Conservation (phyloP, 768 basidiomycete genomes). For the Epithele typhae region DNA sequence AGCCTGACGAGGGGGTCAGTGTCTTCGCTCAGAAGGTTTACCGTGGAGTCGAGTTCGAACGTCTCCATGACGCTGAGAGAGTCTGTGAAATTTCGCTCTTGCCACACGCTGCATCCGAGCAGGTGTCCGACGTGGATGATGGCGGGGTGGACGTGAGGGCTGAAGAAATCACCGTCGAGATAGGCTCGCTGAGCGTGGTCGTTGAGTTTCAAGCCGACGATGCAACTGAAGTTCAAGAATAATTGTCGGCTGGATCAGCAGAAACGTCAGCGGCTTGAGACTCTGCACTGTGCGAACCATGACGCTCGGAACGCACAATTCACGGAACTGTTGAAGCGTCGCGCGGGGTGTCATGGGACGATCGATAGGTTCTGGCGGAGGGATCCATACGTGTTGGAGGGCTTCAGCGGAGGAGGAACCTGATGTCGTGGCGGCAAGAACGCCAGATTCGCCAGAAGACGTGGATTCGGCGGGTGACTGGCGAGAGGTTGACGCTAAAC, state of each 20-base stretch:
- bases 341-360: neutral
- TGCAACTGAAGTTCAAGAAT: neutral
- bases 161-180: neutral
- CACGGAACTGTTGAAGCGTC: neutral
- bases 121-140: neutral
- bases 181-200: neutral
- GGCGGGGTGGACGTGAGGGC: slow-evolving; percentile 2
- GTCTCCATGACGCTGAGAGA: neutral
- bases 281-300: neutral
- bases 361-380: too few species aligned
- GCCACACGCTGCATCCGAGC: neutral
- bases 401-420: too few species aligned
- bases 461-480: too few species aligned
- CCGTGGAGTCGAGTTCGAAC: neutral
- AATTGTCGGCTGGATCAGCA: neutral
- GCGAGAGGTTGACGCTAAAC: neutral
- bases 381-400: too few species aligned
- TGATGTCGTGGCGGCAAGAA: too few species aligned
- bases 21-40: neutral
- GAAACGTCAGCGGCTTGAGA: neutral
- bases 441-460: too few species aligned
- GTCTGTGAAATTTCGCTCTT: neutral
- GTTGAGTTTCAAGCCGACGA: neutral
- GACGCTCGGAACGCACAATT: too few species aligned
- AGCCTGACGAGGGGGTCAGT: neutral